Base-by-base conservation (phyloP, 768 basidiomycete genomes). In the Sistotremastrum suecicum region DNA sequence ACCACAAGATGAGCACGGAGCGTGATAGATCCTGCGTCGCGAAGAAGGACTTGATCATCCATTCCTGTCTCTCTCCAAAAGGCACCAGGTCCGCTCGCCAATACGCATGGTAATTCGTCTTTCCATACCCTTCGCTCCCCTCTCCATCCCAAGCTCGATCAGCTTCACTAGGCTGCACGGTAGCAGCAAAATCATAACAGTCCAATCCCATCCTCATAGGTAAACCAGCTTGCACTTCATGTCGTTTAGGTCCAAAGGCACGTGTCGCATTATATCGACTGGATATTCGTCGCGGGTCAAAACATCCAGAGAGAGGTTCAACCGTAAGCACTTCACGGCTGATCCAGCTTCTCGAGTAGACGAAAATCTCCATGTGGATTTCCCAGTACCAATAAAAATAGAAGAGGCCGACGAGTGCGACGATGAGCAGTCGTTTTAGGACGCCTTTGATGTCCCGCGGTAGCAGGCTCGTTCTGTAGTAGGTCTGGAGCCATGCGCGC, bases 141-240 rank as follows among this genome's bases (percentile, higher is more conserved):
- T 20, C 20, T 20, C 9, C 30, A 28, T 29, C 33, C 37, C n/a
- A 44, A 20, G 20, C 20, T 20, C 20, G 20, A 20, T 20, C 20
- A 20, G 20, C 20, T 20, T 20, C 20, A 20, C 20, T 20, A 20
- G 20, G 20, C 43, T 73, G 76, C 28, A 98, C 74, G 10, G 88
- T 90, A 9, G 81, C 80, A 3, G 91, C 84, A 61, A 91, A 92
- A 58, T 89, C 79, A 58, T 92, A 97, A 63, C 94, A 98, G 58
- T 90, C 85, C 68, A 87, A 68, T 35, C 85, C 85, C 50, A 85
- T 68, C 44, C 74, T 71, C 68, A 97, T 69, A 3, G 77, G 67
- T 52, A 88, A 67, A 11, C 91, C 91, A 0, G 88, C 78, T 46
- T 92, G 83, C 7, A 95, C 70, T 50, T 83, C 79, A 34, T 75